Base-by-base conservation (phyloP, 495 filamentous ascomycete genomes). In the Penicillium ucsense region DNA sequence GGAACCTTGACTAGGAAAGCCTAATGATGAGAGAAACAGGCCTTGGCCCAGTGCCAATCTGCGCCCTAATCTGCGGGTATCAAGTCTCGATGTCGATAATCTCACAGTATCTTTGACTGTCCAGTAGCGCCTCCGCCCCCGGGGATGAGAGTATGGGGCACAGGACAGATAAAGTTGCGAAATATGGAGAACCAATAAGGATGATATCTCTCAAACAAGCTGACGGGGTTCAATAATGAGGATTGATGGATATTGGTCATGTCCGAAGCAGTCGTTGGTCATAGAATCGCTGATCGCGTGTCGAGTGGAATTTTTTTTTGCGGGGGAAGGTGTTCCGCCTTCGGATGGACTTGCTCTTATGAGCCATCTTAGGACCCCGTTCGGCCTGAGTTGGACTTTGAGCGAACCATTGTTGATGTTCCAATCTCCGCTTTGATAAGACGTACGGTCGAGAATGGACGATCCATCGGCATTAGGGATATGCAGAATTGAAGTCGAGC, bases 281-380 rank as follows among this genome's bases (percentile, higher is more conserved):
- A 57, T 51, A 44, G 38, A 51, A 57, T 47, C 32, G 45, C 49
- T 46, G 42, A 36, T 47, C 37, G 38, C 32, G 35, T 8, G 45
- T 43, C 45, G 44, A 37, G 11, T 43, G 44, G 48, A 48, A 38
- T 43, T 50, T 38, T 32, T 41, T 55, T 55, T 60, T 62, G 53
- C 53, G 53, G 59, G 59, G 59, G 41, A 31, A 36, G 43, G 34
- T 11, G 35, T 45, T 41, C 43, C 53, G 31, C 45, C 30, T 45
- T 62, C 59, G 59, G 56, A 28, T 50, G 59, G 56, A 62, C 59
- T 44, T 62, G 31, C 59, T 60, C 1, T n/a, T 50, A 55, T 54
- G 53, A 49, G 56, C 45, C 53, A 20, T 20, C 2, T 20, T 11
- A 9, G 11, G 46, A 11, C 31, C 46, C 37, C 35, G 10, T 48